These are phyloP conservation scores for Fusarium burgessii DNA, from an alignment of 2,329 filamentous ascomycete species.

Conservation along the genomic window DNA sequence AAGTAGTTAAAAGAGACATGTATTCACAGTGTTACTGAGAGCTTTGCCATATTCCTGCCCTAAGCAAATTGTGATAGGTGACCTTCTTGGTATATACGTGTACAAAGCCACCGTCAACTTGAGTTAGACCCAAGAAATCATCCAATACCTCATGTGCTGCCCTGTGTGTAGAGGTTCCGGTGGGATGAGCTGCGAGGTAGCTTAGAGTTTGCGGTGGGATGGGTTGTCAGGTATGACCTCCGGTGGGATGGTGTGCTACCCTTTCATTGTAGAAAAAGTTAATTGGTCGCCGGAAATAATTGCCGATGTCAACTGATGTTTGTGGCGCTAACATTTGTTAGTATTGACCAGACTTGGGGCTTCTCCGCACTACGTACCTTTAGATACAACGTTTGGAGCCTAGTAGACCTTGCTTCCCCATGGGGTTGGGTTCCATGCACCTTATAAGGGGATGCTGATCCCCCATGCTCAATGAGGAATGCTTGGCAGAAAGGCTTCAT, in stretches of 20 bases:
- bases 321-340: background rate
- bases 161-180: background rate
- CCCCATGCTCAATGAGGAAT: accelerated
- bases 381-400: background rate
- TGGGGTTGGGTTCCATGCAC: background rate
- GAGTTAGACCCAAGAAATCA: too few relatives aligned
- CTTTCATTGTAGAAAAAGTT: accelerated
- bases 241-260: background rate
- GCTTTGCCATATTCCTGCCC: too few relatives aligned
- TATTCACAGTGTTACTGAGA: too few relatives aligned
- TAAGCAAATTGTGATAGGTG: too few relatives aligned
- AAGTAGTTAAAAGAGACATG: too few relatives aligned
- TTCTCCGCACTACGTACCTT: background rate
- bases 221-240: accelerated
- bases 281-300: background rate
- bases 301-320: background rate
- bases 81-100: too few relatives aligned
- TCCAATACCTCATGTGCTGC: too few relatives aligned
- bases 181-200: background rate
- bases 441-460: background rate
- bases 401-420: background rate
- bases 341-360: background rate
- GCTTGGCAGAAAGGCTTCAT: accelerated
- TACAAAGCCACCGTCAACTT: too few relatives aligned
- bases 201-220: background rate